phyloP scores from a whole-genome alignment of 352 stramenopile species.

The Pythium monospermum region DNA sequence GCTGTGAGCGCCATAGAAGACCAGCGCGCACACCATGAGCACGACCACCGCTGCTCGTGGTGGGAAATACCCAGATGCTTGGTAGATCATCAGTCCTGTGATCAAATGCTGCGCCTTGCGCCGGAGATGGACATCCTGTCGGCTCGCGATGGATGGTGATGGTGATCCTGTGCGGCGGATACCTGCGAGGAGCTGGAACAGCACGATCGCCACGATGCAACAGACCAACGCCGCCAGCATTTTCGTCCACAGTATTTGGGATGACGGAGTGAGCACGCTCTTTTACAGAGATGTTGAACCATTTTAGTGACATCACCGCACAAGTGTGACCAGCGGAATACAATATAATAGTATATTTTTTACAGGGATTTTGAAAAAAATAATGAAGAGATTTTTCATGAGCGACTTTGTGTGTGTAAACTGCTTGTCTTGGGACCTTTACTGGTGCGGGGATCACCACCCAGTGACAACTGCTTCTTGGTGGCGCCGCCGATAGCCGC shows the following conservation, averaged over 20 bases:
- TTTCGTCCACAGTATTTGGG: neutral
- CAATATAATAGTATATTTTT: no score
- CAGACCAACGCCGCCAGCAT: conserved; percentile 11
- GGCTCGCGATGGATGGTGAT: conserved; percentile 2
- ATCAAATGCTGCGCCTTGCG: conserved; percentile 47
- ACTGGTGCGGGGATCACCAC: no score
- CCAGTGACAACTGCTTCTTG: no score
- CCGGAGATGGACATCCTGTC: conserved; percentile 38
- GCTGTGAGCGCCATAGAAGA: conserved; percentile 33
- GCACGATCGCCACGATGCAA: conserved; percentile 14
- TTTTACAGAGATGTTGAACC: no score
- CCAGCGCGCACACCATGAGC: conserved; percentile 30
- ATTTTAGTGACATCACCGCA: no score
- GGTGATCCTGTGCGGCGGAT: neutral
- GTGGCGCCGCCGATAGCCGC: no score
- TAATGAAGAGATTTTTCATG: no score
- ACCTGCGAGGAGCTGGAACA: conserved; percentile 24
- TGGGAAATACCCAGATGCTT: conserved; percentile 25
- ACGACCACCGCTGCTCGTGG: conserved; percentile 11
- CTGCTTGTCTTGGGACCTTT: no score
- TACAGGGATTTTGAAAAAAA: no score
- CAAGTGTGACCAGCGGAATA: no score
- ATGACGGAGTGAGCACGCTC: no score
- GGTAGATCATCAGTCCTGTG: conserved; percentile 47
- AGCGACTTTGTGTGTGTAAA: no score